Base-by-base conservation (phyloP, 257 asterid genomes). In the Solanum arcanum region DNA sequence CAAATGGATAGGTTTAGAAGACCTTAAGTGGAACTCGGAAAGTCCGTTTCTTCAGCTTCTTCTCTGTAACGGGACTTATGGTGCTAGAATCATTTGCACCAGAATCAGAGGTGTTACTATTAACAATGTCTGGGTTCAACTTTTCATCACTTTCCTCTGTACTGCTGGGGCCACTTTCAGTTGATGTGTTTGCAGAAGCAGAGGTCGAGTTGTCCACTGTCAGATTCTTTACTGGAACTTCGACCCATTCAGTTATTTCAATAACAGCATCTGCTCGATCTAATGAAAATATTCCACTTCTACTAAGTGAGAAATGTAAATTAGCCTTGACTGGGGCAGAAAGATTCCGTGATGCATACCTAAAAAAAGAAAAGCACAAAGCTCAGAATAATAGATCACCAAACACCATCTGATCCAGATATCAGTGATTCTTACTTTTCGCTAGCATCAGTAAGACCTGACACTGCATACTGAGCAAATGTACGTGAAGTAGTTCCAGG, bases 211-310 rank as follows among this genome's bases (percentile, higher is more conserved):
- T 95, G 87, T 96, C 96, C 59, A 88, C 92, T n/a, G 99, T 93
- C 83, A 95, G 90, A 93, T 94, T 93, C 94, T 94, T 97, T 86
- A 92, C 88, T 31, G 99, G 99, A 83, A 96, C 95, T 90, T 97
- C 99, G 39, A 97, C 97, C 99, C 99, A 97, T 92, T 97, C 99
- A 56, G 98, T 93, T 92, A 96, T 95, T 90, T 97, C 99, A 74
- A 97, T 75, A 66, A 95, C 95, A 86, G 99, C 98, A 91, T 97
- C 98, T 62, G 97, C 98, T 52, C 99, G 94, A 85, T 97, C 99
- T 91, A 97, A 93, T 39, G 93, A 87, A 87, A 97, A 92, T 84
- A 92, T 88, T 77, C 99, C 98, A 91, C 99, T 97, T 94, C 98
- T 94, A 92, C 98, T 94, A 87, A 96, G 98, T 85, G 98, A 93